Conservation (phyloP, 805 yeast species). For the Spathaspora sp. region DNA sequence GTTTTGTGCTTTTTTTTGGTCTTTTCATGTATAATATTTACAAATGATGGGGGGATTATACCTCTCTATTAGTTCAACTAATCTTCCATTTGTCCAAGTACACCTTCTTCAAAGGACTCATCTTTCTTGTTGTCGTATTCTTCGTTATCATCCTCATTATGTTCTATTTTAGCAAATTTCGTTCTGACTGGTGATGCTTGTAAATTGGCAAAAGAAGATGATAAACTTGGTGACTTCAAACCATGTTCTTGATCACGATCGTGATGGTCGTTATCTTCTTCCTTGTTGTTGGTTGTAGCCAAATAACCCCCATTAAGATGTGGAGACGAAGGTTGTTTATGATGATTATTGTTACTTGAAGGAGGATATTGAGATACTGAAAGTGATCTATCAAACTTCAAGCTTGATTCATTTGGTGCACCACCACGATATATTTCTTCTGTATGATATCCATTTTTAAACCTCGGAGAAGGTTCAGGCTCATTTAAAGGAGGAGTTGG, state of each 20-base stretch:
- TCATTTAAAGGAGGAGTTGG: conserved; percentile 12
- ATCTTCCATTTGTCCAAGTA: conserved; percentile 10
- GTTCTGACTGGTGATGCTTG: not conserved
- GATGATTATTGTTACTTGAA: conserved; percentile 13
- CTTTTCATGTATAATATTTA: not conserved
- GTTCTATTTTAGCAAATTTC: not conserved
- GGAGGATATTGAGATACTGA: conserved; percentile 48
- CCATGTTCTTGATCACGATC: conserved; percentile 1
- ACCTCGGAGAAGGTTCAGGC: conserved; percentile 5
- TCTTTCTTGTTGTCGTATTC: conserved; percentile 3
- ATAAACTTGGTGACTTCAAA: conserved; percentile 13
- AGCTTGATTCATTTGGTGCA: not conserved
- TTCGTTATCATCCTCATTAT: conserved; percentile 1
- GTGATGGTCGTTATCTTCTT: not conserved
- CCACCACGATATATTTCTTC: conserved; percentile 1
- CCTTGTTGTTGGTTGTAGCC: conserved; percentile 15
- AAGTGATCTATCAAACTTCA: conserved; percentile 25
- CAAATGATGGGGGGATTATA: not conserved
- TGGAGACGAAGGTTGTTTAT: conserved; percentile 8
- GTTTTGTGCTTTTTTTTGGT: not conserved
- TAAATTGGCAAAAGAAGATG: conserved; percentile 9
- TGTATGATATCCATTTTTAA: conserved; percentile 1
- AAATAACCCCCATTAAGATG: conserved; percentile 27
- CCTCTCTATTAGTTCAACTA: not conserved
- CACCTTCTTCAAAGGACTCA: conserved; percentile 6